Evolutionary conservation across 148 eudicot genomes (phyloP), one percentile per base, ranked within the genome.

Genomic region (Agrostemma githago): DNA sequence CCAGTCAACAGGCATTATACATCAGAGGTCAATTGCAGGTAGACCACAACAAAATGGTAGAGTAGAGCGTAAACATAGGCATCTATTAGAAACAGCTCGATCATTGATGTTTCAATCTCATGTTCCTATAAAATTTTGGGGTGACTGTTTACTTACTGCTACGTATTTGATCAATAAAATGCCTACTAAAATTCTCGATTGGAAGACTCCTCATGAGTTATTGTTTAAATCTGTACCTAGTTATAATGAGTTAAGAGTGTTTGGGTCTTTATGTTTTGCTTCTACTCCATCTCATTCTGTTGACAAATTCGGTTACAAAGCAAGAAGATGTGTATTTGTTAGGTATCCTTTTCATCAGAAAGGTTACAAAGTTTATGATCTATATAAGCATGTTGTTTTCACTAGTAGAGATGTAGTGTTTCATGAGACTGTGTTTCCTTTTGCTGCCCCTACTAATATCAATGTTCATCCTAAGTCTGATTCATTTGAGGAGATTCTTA

Each of bases 181-280:
- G 74, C 74, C 74, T 4, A 0, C 38, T 6, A 19, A 7, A 7
- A 26, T 37, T 7, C n/a, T 71, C 2, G 0, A 4, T 7, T 71
- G 74, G 74, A 71, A 71, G 5, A 71, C 74, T 0, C 74, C 74
- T 5, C 57, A 17, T 54, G 43, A 71, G 38, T 3, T 21, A 6
- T 11, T 71, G 9, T 56, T 11, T 54, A 6, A 16, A 0, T 19
- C 56, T 2, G 9, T 2, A 0, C 62, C 74, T 6, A 3, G 46
- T 4, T 71, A 56, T 71, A 42, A 54, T 2, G 7, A 71, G 4
- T 7, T 71, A 1, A 71, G 74, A 10, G 5, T 8, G n/a, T 21
- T 71, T 3, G 74, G 46, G 0, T 64, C 42, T 2, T 12, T 71
- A 0, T n/a, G n/a, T n/a, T n/a, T n/a, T n/a, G n/a, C n/a, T n/a